A percentile compares a stretch with the other conserved stretches of the same genome.
Evolutionary conservation across 257 asterid species (phyloP).

Genomic region (Solanum boliviense): DNA sequence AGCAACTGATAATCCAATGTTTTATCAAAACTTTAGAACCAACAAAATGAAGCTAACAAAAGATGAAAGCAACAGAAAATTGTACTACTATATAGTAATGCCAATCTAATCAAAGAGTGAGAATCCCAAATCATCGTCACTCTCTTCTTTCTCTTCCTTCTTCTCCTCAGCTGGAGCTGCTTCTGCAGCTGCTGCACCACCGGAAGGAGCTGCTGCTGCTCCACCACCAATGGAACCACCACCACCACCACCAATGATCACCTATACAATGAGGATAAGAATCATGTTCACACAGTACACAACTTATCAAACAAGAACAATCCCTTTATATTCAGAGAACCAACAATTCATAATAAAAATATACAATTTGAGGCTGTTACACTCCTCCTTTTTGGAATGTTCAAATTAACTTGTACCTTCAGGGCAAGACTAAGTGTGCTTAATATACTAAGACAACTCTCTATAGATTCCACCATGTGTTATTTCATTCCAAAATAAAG

Average conservation of each 20-base stretch:
- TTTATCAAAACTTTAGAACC: slow-evolving; percentile 6
- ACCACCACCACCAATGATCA: slow-evolving; percentile 59
- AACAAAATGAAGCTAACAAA: slow-evolving; percentile 7
- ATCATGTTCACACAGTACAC: background rate
- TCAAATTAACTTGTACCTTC: too few relatives aligned
- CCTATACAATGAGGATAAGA: slow-evolving; percentile 23
- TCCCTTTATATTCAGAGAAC: background rate
- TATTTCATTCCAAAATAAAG: background rate
- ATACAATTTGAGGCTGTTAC: too few relatives aligned
- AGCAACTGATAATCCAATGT: slow-evolving; percentile 1
- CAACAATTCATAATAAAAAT: background rate
- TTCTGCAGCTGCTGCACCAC: slow-evolving; percentile 51
- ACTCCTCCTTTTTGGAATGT: too few relatives aligned
- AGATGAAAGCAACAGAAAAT: background rate
- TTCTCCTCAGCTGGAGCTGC: slow-evolving; percentile 55
- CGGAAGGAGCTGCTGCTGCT: slow-evolving; percentile 49
- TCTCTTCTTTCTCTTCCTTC: slow-evolving; percentile 65
- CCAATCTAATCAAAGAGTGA: slow-evolving; percentile 44
- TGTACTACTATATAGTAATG: background rate
- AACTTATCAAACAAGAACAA: background rate
- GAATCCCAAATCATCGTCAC: slow-evolving; percentile 61
- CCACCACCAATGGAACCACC: slow-evolving; percentile 42
- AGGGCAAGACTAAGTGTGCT: background rate
- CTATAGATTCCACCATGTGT: too few relatives aligned
- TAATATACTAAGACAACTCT: background rate